Evolutionary conservation across 495 filamentous ascomycete genomes (phyloP).

Genomic region (Chaetomium fimeti): DNA sequence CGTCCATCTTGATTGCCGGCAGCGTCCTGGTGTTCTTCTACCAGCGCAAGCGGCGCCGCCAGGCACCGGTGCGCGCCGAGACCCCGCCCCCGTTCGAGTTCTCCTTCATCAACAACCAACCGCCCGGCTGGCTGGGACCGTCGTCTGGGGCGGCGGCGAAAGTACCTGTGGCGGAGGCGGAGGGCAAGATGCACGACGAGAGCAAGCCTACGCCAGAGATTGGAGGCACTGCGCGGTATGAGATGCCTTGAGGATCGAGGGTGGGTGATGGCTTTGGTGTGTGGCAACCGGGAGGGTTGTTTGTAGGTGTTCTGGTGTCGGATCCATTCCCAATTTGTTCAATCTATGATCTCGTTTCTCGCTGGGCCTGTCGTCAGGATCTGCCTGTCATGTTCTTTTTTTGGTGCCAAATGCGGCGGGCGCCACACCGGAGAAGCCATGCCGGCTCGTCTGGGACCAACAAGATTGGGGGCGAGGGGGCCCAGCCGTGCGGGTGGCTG

Average conservation of each 20-base stretch:
- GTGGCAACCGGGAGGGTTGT: not conserved
- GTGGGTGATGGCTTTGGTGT: not conserved
- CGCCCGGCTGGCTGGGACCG: not conserved
- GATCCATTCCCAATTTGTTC: not conserved
- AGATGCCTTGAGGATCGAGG: not conserved
- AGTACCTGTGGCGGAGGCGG: not conserved
- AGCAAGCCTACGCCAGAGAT: not conserved
- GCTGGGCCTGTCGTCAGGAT: not conserved
- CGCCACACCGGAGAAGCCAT: too few species aligned
- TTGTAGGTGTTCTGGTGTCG: not conserved
- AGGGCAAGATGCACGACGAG: not conserved
- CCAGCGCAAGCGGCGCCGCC: slow-evolving; percentile 23
- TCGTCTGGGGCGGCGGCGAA: not conserved
- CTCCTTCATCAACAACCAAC: slow-evolving; percentile 7
- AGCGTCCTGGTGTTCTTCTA: slow-evolving; percentile 29
- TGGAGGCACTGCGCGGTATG: not conserved
- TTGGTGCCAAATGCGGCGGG: not conserved
- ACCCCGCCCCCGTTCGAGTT: slow-evolving; percentile 26
- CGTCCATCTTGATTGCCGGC: slow-evolving; percentile 21
- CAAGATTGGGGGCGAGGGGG: not conserved
- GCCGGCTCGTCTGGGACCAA: not conserved
- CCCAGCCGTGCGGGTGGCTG: too few species aligned
- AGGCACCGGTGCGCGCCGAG: slow-evolving; percentile 25
- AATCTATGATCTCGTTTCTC: not conserved
- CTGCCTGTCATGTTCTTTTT: not conserved